phyloP scores from a whole-genome alignment of 2,329 filamentous ascomycete genomes.

The Macrophomina pseudophaseolina region DNA sequence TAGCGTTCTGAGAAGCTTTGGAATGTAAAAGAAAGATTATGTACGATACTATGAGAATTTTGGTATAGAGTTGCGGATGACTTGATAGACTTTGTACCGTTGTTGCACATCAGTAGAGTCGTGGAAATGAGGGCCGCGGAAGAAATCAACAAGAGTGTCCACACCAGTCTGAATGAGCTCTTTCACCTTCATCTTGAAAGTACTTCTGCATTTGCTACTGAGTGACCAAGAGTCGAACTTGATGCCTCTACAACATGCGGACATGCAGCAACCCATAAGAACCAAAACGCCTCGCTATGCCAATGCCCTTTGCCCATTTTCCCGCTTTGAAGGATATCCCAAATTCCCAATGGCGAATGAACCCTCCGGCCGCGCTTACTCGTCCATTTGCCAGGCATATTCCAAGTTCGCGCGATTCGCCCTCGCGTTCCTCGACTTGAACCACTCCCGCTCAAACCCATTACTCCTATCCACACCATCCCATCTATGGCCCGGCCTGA shows the following conservation, averaged over 20 bases:
- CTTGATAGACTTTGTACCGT: background rate
- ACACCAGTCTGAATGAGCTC: too few species aligned
- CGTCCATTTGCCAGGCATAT: slow-evolving; percentile 97
- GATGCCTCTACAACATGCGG: too few species aligned
- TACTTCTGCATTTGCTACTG: too few species aligned
- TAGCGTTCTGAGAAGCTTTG: background rate
- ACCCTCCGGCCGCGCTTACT: slow-evolving; percentile 50
- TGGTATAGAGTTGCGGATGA: background rate
- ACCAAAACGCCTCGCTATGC: slow-evolving; percentile 18
- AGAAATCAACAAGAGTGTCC: too few species aligned
- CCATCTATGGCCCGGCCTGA: slow-evolving; percentile 91
- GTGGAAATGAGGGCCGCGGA: too few species aligned
- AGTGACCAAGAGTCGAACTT: too few species aligned
- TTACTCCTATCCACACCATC: slow-evolving; percentile 95
- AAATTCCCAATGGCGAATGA: background rate
- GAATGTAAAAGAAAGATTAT: background rate
- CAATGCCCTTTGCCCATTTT: background rate
- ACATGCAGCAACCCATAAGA: too few species aligned
- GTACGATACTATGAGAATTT: background rate
- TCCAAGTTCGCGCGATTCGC: slow-evolving; percentile 79
- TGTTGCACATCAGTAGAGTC: background rate
- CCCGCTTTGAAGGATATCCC: background rate
- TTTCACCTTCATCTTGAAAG: too few species aligned
- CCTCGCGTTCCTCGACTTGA: slow-evolving; percentile 81
- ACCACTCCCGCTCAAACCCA: slow-evolving; percentile 92